Evolutionary conservation across 441 rosid species (phyloP), one percentile per base, ranked within the genome.

Genomic region (Manihot esculenta): DNA sequence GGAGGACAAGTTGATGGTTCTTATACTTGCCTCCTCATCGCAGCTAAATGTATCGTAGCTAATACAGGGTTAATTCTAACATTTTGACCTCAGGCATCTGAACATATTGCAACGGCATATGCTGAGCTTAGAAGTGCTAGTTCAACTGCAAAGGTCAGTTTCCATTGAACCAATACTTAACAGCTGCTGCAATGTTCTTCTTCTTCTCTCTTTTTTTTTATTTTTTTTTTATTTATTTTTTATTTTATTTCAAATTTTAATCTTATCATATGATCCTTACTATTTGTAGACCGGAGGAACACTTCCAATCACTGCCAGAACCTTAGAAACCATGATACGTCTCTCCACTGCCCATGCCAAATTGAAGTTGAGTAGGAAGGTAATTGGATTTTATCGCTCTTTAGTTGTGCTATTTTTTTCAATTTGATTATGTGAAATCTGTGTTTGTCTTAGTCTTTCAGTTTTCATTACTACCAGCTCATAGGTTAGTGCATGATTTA

Each of bases 271-370:
- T 61, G 50, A 24, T 82, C 60, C 65, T 66, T 76, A 57, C 30
- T 62, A 72, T 78, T 70, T 79, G 82, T 68, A 95, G 99, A 93
- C 96, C 55, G 98, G 98, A 30, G 99, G 99, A 83, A 93, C 98
- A 13, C 98, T 95, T 79, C 98, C 98, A 14, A 92, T 95, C 66
- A 95, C 99, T 62, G 97, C 99, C 23, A 89, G 99, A 84, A 92
- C 99, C 62, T 77, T 95, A 71, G 99, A 95, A 84, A 95, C 99
- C 75, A 89, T 95, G 26, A 95, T 95, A 38, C 97, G 98, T 69
- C 91, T 95, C 72, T 92, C 99, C 35, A 93, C 99, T 30, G 98
- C 99, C 68, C 99, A 95, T 78, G 98, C 99, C 64, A 95, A 91
- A 78, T 69, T 95, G 90, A 92, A 89, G 79, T 82, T 95, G 81